Percentiles rank a stretch among this genome's conserved stretches.
Conservation (phyloP, 805 yeast species). For the Citeromyces matritensis region DNA sequence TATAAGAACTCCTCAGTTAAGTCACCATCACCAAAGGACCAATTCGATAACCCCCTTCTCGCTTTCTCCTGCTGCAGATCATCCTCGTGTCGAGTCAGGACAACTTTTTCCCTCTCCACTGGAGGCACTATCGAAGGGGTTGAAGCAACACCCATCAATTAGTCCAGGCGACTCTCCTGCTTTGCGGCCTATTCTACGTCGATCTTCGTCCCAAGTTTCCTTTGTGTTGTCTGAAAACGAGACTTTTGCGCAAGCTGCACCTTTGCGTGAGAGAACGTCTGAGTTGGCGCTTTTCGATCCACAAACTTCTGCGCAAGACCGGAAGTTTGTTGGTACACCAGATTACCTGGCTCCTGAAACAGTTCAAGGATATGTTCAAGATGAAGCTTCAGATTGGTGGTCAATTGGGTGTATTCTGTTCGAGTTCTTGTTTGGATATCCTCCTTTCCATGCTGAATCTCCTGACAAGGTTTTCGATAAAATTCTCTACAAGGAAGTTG, state of each 20-base stretch:
- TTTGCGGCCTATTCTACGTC: slow-evolving; percentile 27
- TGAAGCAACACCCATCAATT: slow-evolving; percentile 10
- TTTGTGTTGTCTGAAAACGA: slow-evolving; percentile 41
- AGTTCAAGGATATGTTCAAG: slow-evolving; percentile 70
- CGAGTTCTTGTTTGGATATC: slow-evolving; percentile 84
- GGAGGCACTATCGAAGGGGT: neutral
- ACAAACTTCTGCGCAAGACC: slow-evolving; percentile 31
- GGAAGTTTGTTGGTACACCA: slow-evolving; percentile 89
- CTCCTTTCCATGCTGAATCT: slow-evolving; percentile 80
- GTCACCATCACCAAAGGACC: slow-evolving; percentile 13
- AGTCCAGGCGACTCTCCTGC: slow-evolving; percentile 32
- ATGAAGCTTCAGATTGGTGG: slow-evolving; percentile 96
- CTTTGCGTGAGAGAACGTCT: slow-evolving; percentile 6
- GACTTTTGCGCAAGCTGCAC: slow-evolving; percentile 5
- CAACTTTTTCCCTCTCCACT: neutral
- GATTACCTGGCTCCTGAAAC: slow-evolving; percentile 97
- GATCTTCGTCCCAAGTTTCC: slow-evolving; percentile 41
- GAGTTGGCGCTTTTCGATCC: slow-evolving; percentile 68
- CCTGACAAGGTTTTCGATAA: slow-evolving; percentile 76
- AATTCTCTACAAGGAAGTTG: slow-evolving; percentile 56
- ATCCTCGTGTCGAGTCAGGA: neutral
- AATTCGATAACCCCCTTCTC: slow-evolving; percentile 28
- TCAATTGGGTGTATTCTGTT: slow-evolving; percentile 90
- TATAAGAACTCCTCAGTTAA: slow-evolving; percentile 6
- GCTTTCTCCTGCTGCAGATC: slow-evolving; percentile 18